Evolutionary conservation across 2,329 filamentous ascomycete species (phyloP).

Genomic region (Orbilia ellipsospora): DNA sequence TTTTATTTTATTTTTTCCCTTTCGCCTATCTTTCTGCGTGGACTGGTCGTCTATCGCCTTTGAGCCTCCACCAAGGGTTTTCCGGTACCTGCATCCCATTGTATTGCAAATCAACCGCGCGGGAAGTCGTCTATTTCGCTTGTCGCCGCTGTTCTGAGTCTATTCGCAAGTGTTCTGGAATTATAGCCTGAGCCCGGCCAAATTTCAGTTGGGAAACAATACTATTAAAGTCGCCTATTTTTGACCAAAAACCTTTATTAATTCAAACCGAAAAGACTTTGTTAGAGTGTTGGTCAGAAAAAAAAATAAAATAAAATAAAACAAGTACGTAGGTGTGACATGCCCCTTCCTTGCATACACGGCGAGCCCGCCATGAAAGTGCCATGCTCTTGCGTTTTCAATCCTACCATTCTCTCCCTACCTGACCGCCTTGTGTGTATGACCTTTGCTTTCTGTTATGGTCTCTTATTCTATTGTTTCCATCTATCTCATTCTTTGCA

Average conservation of each 20-base stretch:
- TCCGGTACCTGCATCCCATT: conserved; percentile 53
- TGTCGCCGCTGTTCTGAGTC: conserved; percentile 32
- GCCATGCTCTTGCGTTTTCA: conserved; percentile 42
- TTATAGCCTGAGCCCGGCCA: neutral
- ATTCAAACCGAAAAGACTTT: neutral
- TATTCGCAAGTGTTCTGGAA: conserved; percentile 6
- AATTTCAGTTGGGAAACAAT: too few relatives aligned
- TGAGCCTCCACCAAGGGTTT: conserved; percentile 50
- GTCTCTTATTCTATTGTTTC: neutral
- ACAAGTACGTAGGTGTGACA: conserved; percentile 47
- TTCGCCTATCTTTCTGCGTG: conserved; percentile 52
- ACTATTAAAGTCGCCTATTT: neutral
- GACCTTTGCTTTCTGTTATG: neutral
- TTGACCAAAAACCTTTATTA: neutral
- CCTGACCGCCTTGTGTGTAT: conserved; percentile 3
- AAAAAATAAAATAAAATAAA: conserved; percentile 18
- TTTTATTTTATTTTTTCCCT: conserved; percentile 50
- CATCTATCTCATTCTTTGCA: too few relatives aligned
- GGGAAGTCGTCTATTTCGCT: conserved; percentile 52
- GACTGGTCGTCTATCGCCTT: conserved; percentile 45
- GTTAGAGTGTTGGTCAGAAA: neutral
- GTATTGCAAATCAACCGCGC: conserved; percentile 53
- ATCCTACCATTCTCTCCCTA: conserved; percentile 14
- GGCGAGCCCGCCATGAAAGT: conserved; percentile 34
- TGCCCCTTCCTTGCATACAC: conserved; percentile 38